Evolutionary conservation across 2,329 filamentous ascomycete species (phyloP), one percentile per base, ranked within the genome.

Genomic region (Ophidiomyces ophidiicola): DNA sequence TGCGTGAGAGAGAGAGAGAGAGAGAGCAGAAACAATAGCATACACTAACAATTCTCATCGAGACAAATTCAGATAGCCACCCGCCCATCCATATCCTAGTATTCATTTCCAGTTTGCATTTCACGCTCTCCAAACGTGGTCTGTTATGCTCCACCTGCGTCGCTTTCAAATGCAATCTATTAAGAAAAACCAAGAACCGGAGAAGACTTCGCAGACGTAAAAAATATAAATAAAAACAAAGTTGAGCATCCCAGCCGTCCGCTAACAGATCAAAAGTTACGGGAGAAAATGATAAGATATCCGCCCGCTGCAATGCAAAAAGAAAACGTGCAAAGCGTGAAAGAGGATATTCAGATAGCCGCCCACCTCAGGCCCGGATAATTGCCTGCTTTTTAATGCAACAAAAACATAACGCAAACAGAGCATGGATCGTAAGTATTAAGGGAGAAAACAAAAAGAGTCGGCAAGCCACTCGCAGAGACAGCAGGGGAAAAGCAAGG

Each of bases 41-140:
- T 8, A 32, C 28, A 38, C 11, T 25, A 36, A 39, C 36, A 35
- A 45, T n/a, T n/a, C n/a, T n/a, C n/a, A 46, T 14, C 12, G 25
- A 26, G 32, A 38, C 20, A 41, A 29, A 26, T 42, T 47, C 37
- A 43, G 39, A 42, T 41, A 43, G 47, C 46, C 45, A 41, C 46
- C 48, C 46, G 47, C 36, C 43, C 40, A 41, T 37, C 33, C 39
- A 31, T 32, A 39, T 44, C 28, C 31, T 31, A 28, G 34, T 26
- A 38, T 34, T 32, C 32, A 25, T 39, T 26, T 35, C 38, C 34
- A 39, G 17, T 36, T 28, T 25, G 34, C 34, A 42, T 42, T 42
- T 28, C 40, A 36, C 32, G 20, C 33, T 23, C 39, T 28, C 41
- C 41, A 26, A 43, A 33, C 30, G 28, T 25, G 29, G 19, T 34